Conservation (phyloP, 2,329 filamentous ascomycete genomes). For the Xylaria sp. region DNA sequence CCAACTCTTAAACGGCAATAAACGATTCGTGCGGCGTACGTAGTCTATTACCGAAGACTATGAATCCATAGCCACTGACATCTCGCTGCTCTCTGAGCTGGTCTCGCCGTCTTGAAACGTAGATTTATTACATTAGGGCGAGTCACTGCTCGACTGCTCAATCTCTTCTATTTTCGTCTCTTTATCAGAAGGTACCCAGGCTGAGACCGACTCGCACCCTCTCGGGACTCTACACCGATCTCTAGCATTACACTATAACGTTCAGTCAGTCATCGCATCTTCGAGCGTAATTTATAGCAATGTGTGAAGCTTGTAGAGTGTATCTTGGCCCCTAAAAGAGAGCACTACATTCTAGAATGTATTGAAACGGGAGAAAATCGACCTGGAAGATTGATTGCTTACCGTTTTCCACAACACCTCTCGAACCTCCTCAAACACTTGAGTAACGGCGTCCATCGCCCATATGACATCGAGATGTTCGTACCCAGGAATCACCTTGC, state of each 20-base stretch:
- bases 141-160: conserved; percentile 50
- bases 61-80: background rate
- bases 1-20: no score
- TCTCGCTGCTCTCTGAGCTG: background rate
- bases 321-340: background rate
- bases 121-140: conserved; percentile 33
- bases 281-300: background rate
- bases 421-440: conserved; percentile 82
- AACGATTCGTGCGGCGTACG: background rate
- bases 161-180: conserved; percentile 34
- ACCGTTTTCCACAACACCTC: conserved; percentile 85
- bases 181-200: conserved; percentile 50
- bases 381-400: background rate
- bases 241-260: conserved; percentile 56
- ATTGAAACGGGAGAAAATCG: background rate
- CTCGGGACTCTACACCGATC: conserved; percentile 70
- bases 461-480: conserved; percentile 96
- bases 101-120: background rate
- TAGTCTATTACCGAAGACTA: background rate
- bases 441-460: conserved; percentile 87
- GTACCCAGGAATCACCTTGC: conserved; percentile 84
- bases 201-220: conserved; percentile 66
- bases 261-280: background rate
- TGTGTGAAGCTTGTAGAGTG: background rate
- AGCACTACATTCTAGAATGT: background rate